phyloP scores from a whole-genome alignment of 2,329 filamentous ascomycete genomes.

The Elsinoe perseae region DNA sequence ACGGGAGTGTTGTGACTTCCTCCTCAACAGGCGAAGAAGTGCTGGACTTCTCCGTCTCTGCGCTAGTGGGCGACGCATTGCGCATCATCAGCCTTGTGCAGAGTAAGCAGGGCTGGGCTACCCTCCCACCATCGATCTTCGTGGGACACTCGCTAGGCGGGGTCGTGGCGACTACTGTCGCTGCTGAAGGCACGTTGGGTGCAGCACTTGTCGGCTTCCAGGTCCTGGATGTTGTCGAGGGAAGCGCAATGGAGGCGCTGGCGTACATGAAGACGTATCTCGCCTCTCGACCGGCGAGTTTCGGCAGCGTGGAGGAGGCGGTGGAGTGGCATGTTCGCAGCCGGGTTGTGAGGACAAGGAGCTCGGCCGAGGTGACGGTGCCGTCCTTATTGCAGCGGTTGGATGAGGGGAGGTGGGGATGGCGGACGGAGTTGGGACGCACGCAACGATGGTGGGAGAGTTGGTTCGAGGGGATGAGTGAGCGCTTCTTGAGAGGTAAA shows the following conservation, averaged over 20 bases:
- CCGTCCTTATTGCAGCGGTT: slow-evolving; percentile 59
- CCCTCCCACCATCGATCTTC: slow-evolving; percentile 66
- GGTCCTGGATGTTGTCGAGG: slow-evolving; percentile 89
- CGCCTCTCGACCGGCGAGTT: slow-evolving; percentile 68
- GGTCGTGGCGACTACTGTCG: slow-evolving; percentile 79
- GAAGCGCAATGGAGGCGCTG: slow-evolving; percentile 88
- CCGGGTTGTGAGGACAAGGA: slow-evolving; percentile 73
- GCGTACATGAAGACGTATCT: slow-evolving; percentile 92
- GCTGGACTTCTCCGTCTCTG: slow-evolving; percentile 64
- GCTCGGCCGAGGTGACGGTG: slow-evolving; percentile 80
- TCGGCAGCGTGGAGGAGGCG: slow-evolving; percentile 66
- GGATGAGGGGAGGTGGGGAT: slow-evolving; percentile 37
- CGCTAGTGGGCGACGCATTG: slow-evolving; percentile 65
- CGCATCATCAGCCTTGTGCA: slow-evolving; percentile 61
- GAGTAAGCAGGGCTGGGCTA: slow-evolving; percentile 61
- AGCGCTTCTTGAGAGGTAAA: slow-evolving; percentile 73
- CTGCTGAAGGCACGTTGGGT: slow-evolving; percentile 57
- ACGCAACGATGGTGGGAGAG: slow-evolving; percentile 90
- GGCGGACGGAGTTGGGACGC: slow-evolving; percentile 74
- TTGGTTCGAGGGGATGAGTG: slow-evolving; percentile 84
- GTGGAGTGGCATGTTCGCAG: slow-evolving; percentile 93
- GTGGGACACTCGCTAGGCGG: slow-evolving; percentile 91
- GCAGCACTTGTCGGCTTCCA: slow-evolving; percentile 70
- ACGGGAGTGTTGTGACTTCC: slow-evolving; percentile 32
- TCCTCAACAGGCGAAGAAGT: background rate